Conservation (phyloP, 768 basidiomycete species). For the Leccinum incarnatum region DNA sequence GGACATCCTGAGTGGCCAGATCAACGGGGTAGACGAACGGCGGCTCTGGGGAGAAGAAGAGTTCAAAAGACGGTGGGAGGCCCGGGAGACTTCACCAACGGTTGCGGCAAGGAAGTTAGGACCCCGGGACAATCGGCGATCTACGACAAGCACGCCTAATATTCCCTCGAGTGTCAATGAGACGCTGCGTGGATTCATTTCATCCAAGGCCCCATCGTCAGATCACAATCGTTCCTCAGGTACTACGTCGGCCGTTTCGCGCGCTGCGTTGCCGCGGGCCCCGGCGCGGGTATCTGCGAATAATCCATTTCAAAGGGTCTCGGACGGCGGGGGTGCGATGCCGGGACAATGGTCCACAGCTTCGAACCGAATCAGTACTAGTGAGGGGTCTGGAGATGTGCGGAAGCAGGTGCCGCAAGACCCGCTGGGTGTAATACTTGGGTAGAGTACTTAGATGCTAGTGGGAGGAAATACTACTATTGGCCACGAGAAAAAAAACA, state of each 20-base stretch:
- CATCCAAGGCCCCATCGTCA: constrained; percentile 13
- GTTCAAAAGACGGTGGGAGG: constrained; percentile 36
- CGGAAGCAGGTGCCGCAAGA: constrained; percentile 19
- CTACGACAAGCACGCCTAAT: constrained; percentile 7
- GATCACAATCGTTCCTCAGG: constrained; percentile 18
- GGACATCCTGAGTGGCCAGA: constrained; percentile 61
- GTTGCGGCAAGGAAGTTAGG: constrained; percentile 21
- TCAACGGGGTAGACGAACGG: constrained; percentile 59
- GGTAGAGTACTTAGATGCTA: constrained; percentile 12
- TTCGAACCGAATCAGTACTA: neutral
- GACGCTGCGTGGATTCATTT: constrained; percentile 18
- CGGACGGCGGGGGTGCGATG: constrained; percentile 7
- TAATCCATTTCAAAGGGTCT: constrained; percentile 30
- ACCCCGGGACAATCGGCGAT: constrained; percentile 13
- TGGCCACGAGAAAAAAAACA: constrained; percentile 21
- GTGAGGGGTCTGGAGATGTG: constrained; percentile 7
- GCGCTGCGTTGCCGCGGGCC: constrained; percentile 16
- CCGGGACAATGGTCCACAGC: constrained; percentile 4
- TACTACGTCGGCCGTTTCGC: constrained; percentile 6
- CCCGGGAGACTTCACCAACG: constrained; percentile 24
- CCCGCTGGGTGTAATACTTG: constrained; percentile 28
- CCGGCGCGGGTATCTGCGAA: constrained; percentile 27
- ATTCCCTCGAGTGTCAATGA: constrained; percentile 21
- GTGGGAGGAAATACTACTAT: constrained; percentile 2
- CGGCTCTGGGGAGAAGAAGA: constrained; percentile 59